Base-by-base conservation (phyloP, 1,284 basidiomycete genomes). In the Phaffia rhodozyma region DNA sequence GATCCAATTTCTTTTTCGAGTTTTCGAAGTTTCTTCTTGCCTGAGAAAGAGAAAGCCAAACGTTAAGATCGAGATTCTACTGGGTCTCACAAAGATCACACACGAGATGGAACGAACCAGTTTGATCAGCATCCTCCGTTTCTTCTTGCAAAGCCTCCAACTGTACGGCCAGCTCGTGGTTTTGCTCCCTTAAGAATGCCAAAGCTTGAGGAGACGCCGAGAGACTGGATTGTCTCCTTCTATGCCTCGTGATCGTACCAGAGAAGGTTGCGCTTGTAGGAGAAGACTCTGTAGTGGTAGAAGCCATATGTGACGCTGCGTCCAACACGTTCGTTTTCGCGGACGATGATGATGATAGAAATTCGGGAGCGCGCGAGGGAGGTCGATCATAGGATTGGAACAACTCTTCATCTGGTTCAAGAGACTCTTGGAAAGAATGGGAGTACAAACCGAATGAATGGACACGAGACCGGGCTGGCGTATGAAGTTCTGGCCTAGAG, bases 91-190 rank as follows among this genome's bases (percentile, higher is more conserved):
- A n/a, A n/a, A n/a, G n/a, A n/a, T n/a, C n/a, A n/a, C n/a, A n/a
- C n/a, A n/a, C n/a, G 16, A 43, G 13, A 16, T 43, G 38, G 13
- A 43, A 43, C 38, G 2, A 43, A 43, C 38, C 38, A 11, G 38
- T 78, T 50, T 82, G 80, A 67, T 91, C 87, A 3, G 84, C 79
- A 53, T 80, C 79, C 11, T 76, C 75, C 5, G 87, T 82, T 67
- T 90, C 88, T 0, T 79, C 73, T 71, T 91, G 86, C 27, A 91
- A 79, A 65, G 81, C 81, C 71, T 87, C 84, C 6, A 91, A 78
- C 68, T 87, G 86, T 27, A 80, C 75, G 6, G 87, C 76, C 21
- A 91, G 82, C 65, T 89, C 85, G 0, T 85, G 83, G 70, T 91
- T 91, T 74, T 90, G 86, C 69, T 89, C 86, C 0, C 84, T 81